phyloP scores from a whole-genome alignment of 352 stramenopile species.

The Phytophthora hybrid region DNA sequence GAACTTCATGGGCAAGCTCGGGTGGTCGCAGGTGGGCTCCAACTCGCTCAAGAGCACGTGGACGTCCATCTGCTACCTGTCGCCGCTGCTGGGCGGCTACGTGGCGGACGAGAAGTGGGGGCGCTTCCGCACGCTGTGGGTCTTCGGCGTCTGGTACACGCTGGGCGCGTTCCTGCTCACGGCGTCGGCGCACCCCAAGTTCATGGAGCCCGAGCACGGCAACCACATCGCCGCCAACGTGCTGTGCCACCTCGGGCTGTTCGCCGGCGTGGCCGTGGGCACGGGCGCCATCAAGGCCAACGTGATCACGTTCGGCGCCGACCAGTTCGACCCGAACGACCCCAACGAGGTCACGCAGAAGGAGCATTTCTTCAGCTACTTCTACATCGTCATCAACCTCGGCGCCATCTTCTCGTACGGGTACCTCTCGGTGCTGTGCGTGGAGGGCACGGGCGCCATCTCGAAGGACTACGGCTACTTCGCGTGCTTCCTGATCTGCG shows the following conservation, averaged over 20 bases:
- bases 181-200: constrained; percentile 65
- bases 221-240: constrained; percentile 68
- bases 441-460: constrained; percentile 83
- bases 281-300: constrained; percentile 43
- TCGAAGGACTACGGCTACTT: constrained; percentile 90
- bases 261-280: constrained; percentile 75
- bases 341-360: constrained; percentile 83
- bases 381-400: constrained; percentile 94
- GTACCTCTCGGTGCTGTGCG: constrained; percentile 90
- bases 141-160: constrained; percentile 87
- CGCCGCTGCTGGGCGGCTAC: constrained; percentile 83
- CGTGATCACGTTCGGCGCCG: constrained; percentile 84
- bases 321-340: constrained; percentile 90
- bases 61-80: constrained; percentile 90
- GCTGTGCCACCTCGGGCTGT: constrained; percentile 80
- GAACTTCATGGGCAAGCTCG: constrained; percentile 86
- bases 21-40: constrained; percentile 80
- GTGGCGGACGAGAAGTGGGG: constrained; percentile 89
- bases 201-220: constrained; percentile 51
- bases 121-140: constrained; percentile 83
- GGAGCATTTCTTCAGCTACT: constrained; percentile 92
- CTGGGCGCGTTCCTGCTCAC: constrained; percentile 74
- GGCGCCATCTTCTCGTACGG: constrained; percentile 92
- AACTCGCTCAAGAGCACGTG: constrained; percentile 91
- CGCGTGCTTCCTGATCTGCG: constrained; percentile 86